Evolutionary conservation across 345 rosid species (phyloP), one percentile per base, ranked within the genome.

Genomic region (Eucalyptus polybractea): DNA sequence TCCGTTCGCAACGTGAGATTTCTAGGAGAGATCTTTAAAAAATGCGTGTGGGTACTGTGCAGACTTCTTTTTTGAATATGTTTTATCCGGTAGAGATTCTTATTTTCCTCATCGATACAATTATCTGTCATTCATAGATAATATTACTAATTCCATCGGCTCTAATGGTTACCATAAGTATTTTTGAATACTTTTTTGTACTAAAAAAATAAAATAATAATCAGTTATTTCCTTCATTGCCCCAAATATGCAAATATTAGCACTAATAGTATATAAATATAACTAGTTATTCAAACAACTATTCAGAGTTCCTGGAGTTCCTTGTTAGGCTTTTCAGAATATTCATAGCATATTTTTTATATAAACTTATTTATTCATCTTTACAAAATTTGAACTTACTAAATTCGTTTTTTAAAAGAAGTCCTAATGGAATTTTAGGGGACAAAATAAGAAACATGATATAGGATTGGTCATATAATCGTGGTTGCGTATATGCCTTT

Each of bases 261-360:
- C 1, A 50, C 1, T 14, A 2, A 13, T 50, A 50, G 51, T 14
- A 50, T 0, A 5, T 50, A 50, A 50, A 13, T 13, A 14, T 50
- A 50, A 5, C 17, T 50, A 0, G 17, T 50, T 50, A 5, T 50
- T 50, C 17, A 50, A 50, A 50, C 0, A 50, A 50, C 17, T 13
- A 50, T 50, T 50, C 3, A 14, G 0, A 50, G 16, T 50, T 49
- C 51, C 16, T 50, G 1, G 6, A 50, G 50, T 49, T 49, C 50
- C 15, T 49, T 49, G 6, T 2, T 0, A 50, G 53, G 19, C 7
- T 15, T 50, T 14, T 50, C 7, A 0, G 1, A 14, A 50, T 50
- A 50, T 50, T 50, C 15, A 50, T 50, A 50, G 6, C 53, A 5
- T 50, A 0, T 50, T 13, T 50, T 50, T 50, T 50, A 50, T 50